Evolutionary conservation across 768 basidiomycete species (phyloP), one percentile per base, ranked within the genome.

Genomic region (Dacryopinax spathularia): DNA sequence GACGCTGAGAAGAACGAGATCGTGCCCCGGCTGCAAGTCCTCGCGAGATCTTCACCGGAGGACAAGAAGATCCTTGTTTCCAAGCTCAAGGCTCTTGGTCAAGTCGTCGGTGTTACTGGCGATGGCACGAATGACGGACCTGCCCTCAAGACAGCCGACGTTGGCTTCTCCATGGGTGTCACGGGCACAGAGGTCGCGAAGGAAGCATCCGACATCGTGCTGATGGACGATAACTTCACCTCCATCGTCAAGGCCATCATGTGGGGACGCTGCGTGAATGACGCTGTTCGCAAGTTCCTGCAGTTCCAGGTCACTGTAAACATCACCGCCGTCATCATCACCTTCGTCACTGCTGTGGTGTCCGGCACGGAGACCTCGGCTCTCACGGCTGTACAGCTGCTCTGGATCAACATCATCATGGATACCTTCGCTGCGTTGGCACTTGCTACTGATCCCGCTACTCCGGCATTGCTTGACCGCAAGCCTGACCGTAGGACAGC

Each of bases 331-430:
- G 94, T 99, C 59, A 74, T 94, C 64, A 87, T 97, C 71, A 97
- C 95, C 12, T 94, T 91, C 69, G 82, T 95, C 65, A 84, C 94
- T 34, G 90, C 93, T 35, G 84, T 97, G 62, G 83, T 89, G 0
- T 93, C 92, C 18, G 66, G 71, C 5, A 71, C 81, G 62, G 94
- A 96, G 72, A 69, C 77, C 10, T 91, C 93, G 0, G 93, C 91
- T n/a, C 78, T 99, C 31, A 87, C 89, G 25, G 95, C 96, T 33
- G 96, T 99, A 0, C 96, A 99, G 72, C 77, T 99, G 4, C 83
- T 99, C 22, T 99, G 96, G 94, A 91, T 97, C 75, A 97, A 97
- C 79, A 87, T 98, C 66, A 95, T 95, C 73, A 95, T 95, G 93
- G 94, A 96, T 72, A 95, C 92, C 1, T 97, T 99, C 72, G 96